Conservation (phyloP, 805 yeast genomes). For the Barnettozyma botsteinii region DNA sequence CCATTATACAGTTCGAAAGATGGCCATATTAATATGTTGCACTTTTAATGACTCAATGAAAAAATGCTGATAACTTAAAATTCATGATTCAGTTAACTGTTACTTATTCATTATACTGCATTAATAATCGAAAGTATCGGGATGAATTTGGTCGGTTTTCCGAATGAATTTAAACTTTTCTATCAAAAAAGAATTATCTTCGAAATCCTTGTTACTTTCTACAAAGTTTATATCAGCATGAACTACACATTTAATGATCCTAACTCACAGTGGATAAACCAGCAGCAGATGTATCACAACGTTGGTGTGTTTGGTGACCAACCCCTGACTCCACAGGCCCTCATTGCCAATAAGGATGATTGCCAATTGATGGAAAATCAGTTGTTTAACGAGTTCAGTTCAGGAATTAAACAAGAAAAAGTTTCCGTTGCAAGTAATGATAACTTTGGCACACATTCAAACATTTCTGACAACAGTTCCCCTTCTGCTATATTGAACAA, state of each 20-base stretch:
- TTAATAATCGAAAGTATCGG: no score
- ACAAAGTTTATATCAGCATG: no score
- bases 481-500: slow-evolving; percentile 12
- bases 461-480: slow-evolving; percentile 18
- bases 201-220: no score
- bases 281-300: slow-evolving; percentile 4
- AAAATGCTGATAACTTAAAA: no score
- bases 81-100: no score
- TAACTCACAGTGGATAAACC: slow-evolving; percentile 4
- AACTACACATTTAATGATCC: slow-evolving; percentile 4
- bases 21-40: no score
- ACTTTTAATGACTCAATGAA: no score
- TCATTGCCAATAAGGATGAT: slow-evolving; percentile 15
- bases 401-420: slow-evolving; percentile 9
- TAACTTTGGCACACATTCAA: slow-evolving; percentile 2
- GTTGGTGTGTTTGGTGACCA: slow-evolving; percentile 8
- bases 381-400: slow-evolving; percentile 8
- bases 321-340: slow-evolving; percentile 4
- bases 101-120: no score
- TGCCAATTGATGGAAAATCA: slow-evolving; percentile 18
- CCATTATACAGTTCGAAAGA: no score
- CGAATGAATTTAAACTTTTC: no score
- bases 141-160: no score
- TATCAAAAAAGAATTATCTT: no score
- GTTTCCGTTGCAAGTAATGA: neutral